Conservation (phyloP, 2,329 filamentous ascomycete species). For the Venturia effusa region DNA sequence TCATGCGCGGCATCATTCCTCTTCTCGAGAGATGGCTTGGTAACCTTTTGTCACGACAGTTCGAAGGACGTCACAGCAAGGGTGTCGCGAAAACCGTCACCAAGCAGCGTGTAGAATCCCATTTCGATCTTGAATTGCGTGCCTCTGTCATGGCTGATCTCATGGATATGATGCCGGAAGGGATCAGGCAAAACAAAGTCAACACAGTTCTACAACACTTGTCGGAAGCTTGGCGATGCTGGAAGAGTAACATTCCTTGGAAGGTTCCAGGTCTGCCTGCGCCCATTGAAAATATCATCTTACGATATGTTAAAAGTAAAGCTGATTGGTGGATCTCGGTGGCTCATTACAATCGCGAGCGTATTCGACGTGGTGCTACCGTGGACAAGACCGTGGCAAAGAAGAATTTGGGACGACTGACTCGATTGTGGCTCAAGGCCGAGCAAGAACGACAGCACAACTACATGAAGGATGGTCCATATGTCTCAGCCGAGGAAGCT, state of each 20-base stretch:
- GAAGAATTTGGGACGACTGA: constrained; percentile 94
- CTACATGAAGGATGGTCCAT: constrained; percentile 98
- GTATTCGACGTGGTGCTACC: constrained; percentile 89
- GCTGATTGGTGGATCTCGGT: constrained; percentile 99
- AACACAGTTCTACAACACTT: constrained; percentile 95
- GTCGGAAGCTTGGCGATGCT: constrained; percentile 97
- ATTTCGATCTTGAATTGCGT: constrained; percentile 93
- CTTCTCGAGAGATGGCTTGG: constrained; percentile 94
- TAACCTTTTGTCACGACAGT: constrained; percentile 91
- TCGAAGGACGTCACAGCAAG: constrained; percentile 97
- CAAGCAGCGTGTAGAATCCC: constrained; percentile 96
- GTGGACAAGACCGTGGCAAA: constrained; percentile 99
- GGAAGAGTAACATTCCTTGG: constrained; percentile 99
- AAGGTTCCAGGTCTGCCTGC: constrained; percentile 95
- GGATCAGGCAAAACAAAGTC: constrained; percentile 98
- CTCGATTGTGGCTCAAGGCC: constrained; percentile 91
- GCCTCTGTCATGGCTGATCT: constrained; percentile 98
- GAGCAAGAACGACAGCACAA: constrained; percentile 99
- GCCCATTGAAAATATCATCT: constrained; percentile 96
- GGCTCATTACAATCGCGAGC: constrained; percentile 95
- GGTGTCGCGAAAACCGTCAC: constrained; percentile 98
- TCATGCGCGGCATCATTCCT: constrained; percentile 97
- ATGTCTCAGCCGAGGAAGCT: constrained; percentile 95
- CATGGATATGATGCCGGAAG: constrained; percentile 99
- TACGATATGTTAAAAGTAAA: constrained; percentile 98